These are phyloP conservation scores for Suhomyces xylopsoci DNA, from an alignment of 805 yeast genomes.

Conservation along the genomic window DNA sequence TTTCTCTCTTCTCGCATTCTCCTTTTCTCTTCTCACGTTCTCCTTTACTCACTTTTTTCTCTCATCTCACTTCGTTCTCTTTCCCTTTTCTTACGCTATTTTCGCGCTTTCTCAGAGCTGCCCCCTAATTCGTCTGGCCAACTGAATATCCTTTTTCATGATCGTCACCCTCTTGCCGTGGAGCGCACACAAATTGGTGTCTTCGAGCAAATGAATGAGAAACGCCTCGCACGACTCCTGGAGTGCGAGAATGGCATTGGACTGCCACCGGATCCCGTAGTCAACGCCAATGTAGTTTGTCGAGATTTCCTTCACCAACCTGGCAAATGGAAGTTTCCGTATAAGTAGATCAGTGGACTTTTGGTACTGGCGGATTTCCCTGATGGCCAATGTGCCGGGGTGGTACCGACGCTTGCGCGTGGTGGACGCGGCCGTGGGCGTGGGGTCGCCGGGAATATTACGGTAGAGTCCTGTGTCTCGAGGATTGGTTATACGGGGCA, in stretches of 20 bases:
- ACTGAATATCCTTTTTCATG: constrained; percentile 78
- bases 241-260: constrained; percentile 69
- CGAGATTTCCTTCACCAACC: constrained; percentile 72
- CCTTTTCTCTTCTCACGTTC: no score
- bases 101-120: constrained; percentile 17
- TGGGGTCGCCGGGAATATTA: constrained; percentile 58
- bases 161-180: constrained; percentile 84
- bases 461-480: constrained; percentile 37
- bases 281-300: constrained; percentile 53
- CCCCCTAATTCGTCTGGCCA: constrained; percentile 76
- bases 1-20: no score
- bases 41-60: no score
- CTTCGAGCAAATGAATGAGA: constrained; percentile 68
- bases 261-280: constrained; percentile 71
- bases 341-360: constrained; percentile 64
- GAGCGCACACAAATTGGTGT: constrained; percentile 71
- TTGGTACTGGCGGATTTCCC: constrained; percentile 68
- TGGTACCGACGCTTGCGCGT: constrained; percentile 43
- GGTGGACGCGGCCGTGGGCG: constrained; percentile 16
- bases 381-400: constrained; percentile 65
- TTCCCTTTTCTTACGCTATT: no score
- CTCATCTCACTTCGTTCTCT: no score
- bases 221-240: constrained; percentile 84
- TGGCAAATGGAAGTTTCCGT: constrained; percentile 73
- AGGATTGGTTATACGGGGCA: constrained; percentile 4